These are phyloP conservation scores for Vachellia pachyceras DNA, from an alignment of 306 rosid species.

Conservation along the genomic window DNA sequence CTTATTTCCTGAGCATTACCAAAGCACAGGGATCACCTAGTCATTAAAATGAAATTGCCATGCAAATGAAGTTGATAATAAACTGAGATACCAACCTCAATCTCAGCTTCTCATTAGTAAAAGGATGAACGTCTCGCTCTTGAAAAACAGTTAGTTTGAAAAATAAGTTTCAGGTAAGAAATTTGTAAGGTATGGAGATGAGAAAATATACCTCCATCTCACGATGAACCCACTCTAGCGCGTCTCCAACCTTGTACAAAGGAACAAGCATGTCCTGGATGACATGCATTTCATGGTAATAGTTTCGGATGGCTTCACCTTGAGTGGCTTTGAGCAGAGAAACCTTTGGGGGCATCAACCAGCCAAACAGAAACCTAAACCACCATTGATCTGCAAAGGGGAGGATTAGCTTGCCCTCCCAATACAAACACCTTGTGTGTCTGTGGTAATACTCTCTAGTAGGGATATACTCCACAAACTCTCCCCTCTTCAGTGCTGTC, in stretches of 20 bases:
- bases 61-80: conserved; percentile 27
- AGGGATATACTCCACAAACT: conserved; percentile 88
- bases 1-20: background rate
- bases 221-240: conserved; percentile 87
- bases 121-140: background rate
- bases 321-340: conserved; percentile 97
- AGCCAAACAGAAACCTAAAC: conserved; percentile 88
- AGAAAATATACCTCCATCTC: conserved; percentile 90
- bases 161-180: background rate
- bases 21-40: no score
- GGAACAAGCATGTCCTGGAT: conserved; percentile 98
- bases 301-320: conserved; percentile 96
- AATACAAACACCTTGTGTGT: conserved; percentile 91
- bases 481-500: conserved; percentile 84
- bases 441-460: conserved; percentile 96
- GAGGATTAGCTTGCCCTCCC: conserved; percentile 99
- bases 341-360: conserved; percentile 99
- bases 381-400: conserved; percentile 94
- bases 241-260: conserved; percentile 90
- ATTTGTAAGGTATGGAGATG: conserved; percentile 24
- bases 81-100: conserved; percentile 6
- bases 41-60: background rate
- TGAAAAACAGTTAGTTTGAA: background rate
- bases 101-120: background rate
- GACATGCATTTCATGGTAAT: conserved; percentile 94